Conservation (phyloP, 306 rosid genomes). For the Corylus heterophylla region DNA sequence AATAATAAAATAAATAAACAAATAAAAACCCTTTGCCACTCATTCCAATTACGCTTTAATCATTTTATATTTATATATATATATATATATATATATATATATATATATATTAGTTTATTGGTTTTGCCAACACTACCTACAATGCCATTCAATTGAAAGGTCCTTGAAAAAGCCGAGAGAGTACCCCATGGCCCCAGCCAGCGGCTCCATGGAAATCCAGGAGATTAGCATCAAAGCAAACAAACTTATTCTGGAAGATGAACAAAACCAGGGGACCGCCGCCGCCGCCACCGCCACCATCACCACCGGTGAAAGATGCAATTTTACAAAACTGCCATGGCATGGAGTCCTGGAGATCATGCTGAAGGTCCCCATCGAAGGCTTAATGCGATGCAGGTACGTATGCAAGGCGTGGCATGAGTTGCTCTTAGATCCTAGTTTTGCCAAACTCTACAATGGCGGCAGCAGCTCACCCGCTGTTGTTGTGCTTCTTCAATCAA, state of each 20-base stretch:
- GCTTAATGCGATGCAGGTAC: not conserved
- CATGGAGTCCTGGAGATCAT: not conserved
- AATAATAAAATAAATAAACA: too few relatives aligned
- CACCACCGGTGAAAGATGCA: not conserved
- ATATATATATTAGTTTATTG: too few relatives aligned
- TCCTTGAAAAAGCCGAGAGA: not conserved
- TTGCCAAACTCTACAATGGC: conserved; percentile 2
- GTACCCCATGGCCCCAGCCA: not conserved
- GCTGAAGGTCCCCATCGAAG: not conserved
- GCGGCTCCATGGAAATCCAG: not conserved
- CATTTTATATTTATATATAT: too few relatives aligned
- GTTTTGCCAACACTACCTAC: too few relatives aligned
- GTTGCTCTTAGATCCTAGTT: conserved; percentile 5
- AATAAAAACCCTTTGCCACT: not conserved
- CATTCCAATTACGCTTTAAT: too few relatives aligned
- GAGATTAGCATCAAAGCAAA: not conserved
- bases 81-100: too few relatives aligned
- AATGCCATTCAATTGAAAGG: not conserved
- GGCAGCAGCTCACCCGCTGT: not conserved
- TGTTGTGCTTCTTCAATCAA: conserved; percentile 1
- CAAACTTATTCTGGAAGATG: not conserved
- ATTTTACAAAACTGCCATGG: not conserved
- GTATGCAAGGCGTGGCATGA: conserved; percentile 2
- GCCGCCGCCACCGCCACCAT: not conserved
- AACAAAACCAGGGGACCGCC: not conserved